Evolutionary conservation across 257 asterid species (phyloP), one percentile per base, ranked within the genome.

Genomic region (Solanum chiquidenum): DNA sequence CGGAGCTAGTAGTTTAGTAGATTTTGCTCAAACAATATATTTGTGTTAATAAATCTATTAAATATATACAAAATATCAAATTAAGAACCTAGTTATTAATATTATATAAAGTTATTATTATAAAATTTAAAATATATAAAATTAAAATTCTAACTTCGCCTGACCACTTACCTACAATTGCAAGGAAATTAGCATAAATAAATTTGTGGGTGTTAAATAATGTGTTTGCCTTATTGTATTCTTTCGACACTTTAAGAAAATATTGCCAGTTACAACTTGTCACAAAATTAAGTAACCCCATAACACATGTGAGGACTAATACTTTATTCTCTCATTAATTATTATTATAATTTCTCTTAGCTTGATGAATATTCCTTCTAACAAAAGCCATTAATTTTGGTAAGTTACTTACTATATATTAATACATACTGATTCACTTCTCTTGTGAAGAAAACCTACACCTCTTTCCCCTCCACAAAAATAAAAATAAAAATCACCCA

Each of bases 31-130:
- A 55, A 55, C n/a, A 55, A 0, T 55, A 55, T 18, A 55, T 55
- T 55, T 2, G 11, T 55, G n/a, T 55, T 55, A 20, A 18, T 23
- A 60, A 23, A 2, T 4, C 1, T 23, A 60, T 60, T 9, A 62
- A 23, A n/a, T 62, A 23, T 9, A 21, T 21, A 9, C 6, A 52
- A 60, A 60, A 60, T 60, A 23, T 60, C 4, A n/a, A n/a, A n/a
- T 9, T 0, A 1, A 23, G 0, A 62, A 62, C 5, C 13, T 5
- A 60, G 27, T 60, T 23, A 62, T n/a, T 58, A 58, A 7, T 58
- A 58, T 58, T 0, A 58, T 21, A 20, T 52, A 49, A 14, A 49
- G 11, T 58, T 8, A 0, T 58, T 3, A 21, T 60, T 21, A 21
- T 5, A 10, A 62, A 62, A 62, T 62, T 62, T 12, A n/a, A 0